Conservation (phyloP, 192 early-diverging fungal genomes). For the Diversispora eburnea region DNA sequence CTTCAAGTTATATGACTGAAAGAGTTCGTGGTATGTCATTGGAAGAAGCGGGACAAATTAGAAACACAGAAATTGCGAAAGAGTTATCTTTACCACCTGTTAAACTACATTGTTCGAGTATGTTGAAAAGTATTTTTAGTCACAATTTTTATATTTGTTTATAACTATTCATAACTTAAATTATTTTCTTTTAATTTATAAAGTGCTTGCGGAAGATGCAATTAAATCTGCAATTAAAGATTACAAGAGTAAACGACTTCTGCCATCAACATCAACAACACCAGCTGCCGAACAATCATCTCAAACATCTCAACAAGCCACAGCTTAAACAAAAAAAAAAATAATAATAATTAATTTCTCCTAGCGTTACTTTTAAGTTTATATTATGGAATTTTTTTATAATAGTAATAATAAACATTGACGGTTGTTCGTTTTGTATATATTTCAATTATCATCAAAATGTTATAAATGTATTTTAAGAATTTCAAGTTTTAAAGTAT, state of each 20-base stretch:
- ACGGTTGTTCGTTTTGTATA: too few relatives aligned
- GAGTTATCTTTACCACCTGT: slow-evolving; percentile 94
- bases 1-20: slow-evolving; percentile 87
- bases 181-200: slow-evolving; percentile 24
- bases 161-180: slow-evolving; percentile 7
- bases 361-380: too few relatives aligned
- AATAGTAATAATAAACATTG: too few relatives aligned
- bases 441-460: too few relatives aligned
- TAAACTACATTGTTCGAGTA: slow-evolving; percentile 97
- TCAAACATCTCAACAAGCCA: too few relatives aligned
- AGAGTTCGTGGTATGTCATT: slow-evolving; percentile 92
- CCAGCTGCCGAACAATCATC: too few relatives aligned
- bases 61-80: slow-evolving; percentile 96
- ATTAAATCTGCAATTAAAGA: slow-evolving; percentile 99
- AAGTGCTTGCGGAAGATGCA: slow-evolving; percentile 98
- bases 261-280: background rate
- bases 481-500: too few relatives aligned
- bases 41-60: slow-evolving; percentile 86
- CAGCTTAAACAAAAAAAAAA: too few relatives aligned
- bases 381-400: too few relatives aligned
- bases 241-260: slow-evolving; percentile 56
- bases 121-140: slow-evolving; percentile 27
- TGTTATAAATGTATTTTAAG: too few relatives aligned
- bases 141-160: too few relatives aligned
- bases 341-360: too few relatives aligned